A percentile compares a stretch with the other conserved stretches of the same genome.
Conservation (phyloP, 768 basidiomycete genomes). For the Lactarius vividus region DNA sequence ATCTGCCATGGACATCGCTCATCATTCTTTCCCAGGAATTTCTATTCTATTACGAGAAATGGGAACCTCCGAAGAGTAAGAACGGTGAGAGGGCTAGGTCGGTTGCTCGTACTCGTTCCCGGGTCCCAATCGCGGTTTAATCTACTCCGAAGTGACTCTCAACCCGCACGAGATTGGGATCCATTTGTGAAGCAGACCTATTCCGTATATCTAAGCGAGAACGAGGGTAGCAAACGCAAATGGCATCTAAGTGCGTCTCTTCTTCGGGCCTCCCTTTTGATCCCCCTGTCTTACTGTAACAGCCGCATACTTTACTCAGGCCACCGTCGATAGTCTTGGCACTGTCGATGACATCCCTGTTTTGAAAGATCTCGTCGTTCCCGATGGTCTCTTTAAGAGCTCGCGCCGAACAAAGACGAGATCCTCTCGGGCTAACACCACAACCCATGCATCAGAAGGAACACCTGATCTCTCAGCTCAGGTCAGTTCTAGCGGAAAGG, state of each 20-base stretch:
- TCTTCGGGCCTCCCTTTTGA: background rate
- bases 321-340: conserved; percentile 63
- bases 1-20: conserved; percentile 9
- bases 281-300: conserved; percentile 11
- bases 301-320: conserved; percentile 87
- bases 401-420: conserved; percentile 64
- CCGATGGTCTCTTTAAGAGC: conserved; percentile 76
- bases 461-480: conserved; percentile 3
- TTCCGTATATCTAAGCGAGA: conserved; percentile 37
- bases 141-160: conserved; percentile 35
- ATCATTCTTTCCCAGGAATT: conserved; percentile 42
- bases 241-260: conserved; percentile 50
- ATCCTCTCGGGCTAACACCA: conserved; percentile 42
- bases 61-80: conserved; percentile 41
- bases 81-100: conserved; percentile 34
- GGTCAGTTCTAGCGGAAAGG: conserved; percentile 2
- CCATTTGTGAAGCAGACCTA: conserved; percentile 55
- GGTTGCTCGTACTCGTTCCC: conserved; percentile 20
- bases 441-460: conserved; percentile 44
- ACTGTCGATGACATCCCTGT: conserved; percentile 70
- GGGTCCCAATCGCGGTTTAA: conserved; percentile 22
- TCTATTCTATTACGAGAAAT: conserved; percentile 54
- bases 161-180: conserved; percentile 42
- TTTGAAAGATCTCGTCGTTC: conserved; percentile 63
- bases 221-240: conserved; percentile 32